A percentile compares a stretch with the other conserved stretches of the same genome.
These are phyloP conservation scores for Hypomyces perniciosus DNA, from an alignment of 2,329 filamentous ascomycete species.

Conservation along the genomic window DNA sequence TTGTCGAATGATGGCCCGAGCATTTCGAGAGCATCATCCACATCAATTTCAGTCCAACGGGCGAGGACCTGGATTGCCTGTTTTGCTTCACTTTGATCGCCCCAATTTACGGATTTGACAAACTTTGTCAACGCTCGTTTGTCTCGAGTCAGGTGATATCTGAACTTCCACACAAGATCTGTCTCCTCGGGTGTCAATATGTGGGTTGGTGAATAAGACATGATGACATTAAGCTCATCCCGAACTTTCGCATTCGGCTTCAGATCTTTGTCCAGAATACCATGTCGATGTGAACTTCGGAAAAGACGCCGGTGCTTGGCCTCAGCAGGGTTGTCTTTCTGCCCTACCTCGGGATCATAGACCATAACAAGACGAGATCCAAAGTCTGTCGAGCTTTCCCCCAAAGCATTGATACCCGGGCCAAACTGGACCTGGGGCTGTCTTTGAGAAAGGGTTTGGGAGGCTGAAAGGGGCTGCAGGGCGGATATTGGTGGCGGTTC, in stretches of 20 bases:
- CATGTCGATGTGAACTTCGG: conserved; percentile 81
- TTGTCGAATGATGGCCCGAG: conserved; percentile 91
- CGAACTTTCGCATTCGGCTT: conserved; percentile 95
- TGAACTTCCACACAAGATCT: conserved; percentile 94
- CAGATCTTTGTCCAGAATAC: conserved; percentile 88
- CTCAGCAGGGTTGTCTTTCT: conserved; percentile 87
- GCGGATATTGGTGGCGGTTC: conserved; percentile 75
- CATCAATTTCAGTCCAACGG: conserved; percentile 94
- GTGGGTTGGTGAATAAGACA: conserved; percentile 89
- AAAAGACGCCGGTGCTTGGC: conserved; percentile 90
- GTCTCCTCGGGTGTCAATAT: conserved; percentile 85
- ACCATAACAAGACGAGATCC: conserved; percentile 68
- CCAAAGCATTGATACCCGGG: conserved; percentile 73
- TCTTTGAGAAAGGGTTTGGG: conserved; percentile 67
- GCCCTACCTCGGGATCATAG: conserved; percentile 88
- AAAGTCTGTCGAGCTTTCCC: conserved; percentile 41
- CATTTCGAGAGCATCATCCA: conserved; percentile 92
- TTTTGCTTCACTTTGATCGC: conserved; percentile 73
- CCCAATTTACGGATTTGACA: conserved; percentile 96
- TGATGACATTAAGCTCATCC: conserved; percentile 85
- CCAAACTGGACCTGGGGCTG: conserved; percentile 86
- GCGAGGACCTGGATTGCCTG: conserved; percentile 85
- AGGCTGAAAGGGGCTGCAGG: conserved; percentile 51
- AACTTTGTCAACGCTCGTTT: conserved; percentile 94
- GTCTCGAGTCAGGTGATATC: conserved; percentile 87